Percentiles rank a stretch among this genome's conserved stretches.
phyloP scores from a whole-genome alignment of 768 basidiomycete species.

The Xerocomellus intermedius region DNA sequence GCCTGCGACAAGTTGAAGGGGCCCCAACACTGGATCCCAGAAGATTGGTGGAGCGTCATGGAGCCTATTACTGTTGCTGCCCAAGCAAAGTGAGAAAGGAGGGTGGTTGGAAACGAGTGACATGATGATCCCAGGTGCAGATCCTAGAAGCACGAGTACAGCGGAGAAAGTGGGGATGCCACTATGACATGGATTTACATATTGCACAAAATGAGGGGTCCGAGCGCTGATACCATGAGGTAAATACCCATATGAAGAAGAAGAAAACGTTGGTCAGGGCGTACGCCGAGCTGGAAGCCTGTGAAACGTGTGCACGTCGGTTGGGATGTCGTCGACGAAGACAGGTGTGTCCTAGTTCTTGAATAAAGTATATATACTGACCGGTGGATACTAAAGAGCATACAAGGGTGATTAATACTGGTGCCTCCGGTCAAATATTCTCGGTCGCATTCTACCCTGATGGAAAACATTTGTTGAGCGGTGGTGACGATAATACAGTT shows the following conservation, averaged over 20 bases:
- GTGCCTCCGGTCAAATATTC: neutral
- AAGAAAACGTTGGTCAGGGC: neutral
- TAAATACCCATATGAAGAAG: neutral
- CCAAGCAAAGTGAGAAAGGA: too few species aligned
- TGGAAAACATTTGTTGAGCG: neutral
- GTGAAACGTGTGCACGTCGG: neutral
- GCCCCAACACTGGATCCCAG: too few species aligned
- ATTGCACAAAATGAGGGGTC: too few species aligned
- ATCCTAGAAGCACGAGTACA: too few species aligned
- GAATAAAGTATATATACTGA: neutral
- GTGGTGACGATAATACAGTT: neutral
- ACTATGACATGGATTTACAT: too few species aligned
- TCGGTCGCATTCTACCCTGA: neutral
- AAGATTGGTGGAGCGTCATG: too few species aligned
- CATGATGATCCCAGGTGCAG: too few species aligned
- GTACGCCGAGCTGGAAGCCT: too few species aligned
- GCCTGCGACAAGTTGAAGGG: too few species aligned
- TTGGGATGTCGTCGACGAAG: neutral
- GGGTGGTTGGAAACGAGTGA: too few species aligned
- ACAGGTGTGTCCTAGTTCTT: neutral
- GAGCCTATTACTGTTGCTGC: too few species aligned
- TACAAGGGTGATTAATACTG: neutral
- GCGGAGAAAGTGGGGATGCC: neutral
- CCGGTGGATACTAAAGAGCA: neutral
- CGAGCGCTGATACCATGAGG: neutral